Base-by-base conservation (phyloP, 1,139 yeast species). In the Lodderomyces beijingensis region DNA sequence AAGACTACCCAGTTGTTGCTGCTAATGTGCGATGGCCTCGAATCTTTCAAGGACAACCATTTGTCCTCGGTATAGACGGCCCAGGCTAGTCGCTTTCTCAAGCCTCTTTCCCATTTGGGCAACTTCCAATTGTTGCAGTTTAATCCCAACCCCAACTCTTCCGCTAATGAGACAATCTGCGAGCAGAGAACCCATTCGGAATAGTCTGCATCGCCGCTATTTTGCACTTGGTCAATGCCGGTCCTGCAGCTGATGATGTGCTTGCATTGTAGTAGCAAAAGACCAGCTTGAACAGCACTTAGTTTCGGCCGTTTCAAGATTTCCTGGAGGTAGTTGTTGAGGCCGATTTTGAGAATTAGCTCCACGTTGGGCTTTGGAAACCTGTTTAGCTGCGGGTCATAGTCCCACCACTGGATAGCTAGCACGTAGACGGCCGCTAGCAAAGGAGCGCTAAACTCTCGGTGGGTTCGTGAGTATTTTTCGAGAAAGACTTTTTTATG, bases 71-170 rank as follows among this genome's bases (percentile, higher is more conserved):
- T 65, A 67, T 77, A 87, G 1, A 86, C 93, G 0, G 96, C 95
- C 96, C 96, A 88, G 0, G 95, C 95, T 32, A 88, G 59, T 36
- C 96, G 65, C 46, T 86, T 75, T 33, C 96, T 65, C 30, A 88
- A 59, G 2, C 93, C 91, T 34, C 94, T 67, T 51, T 88, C 96
- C 96, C 96, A 88, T 46, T 82, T 79, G 0, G 96, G 96, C 22
- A 88, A 57, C 48, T 84, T 79, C 96, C 96, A 88, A 40, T 73
- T 74, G 36, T 81, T 78, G 51, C 96, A 88, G 50, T 87, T 89
- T 12, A 85, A 65, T 0, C 95, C 95, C 9, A 88, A 62, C 0
- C 96, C 96, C 23, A 88, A 60, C 45, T 88, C 94, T 53, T 87
- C 95, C 0, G 95, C 79, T 18, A 87, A 57, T 0, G 94, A 84